A percentile compares a stretch with the other conserved stretches of the same genome.
Evolutionary conservation across 2,329 filamentous ascomycete species (phyloP).

Genomic region (Fusarium robinianum): DNA sequence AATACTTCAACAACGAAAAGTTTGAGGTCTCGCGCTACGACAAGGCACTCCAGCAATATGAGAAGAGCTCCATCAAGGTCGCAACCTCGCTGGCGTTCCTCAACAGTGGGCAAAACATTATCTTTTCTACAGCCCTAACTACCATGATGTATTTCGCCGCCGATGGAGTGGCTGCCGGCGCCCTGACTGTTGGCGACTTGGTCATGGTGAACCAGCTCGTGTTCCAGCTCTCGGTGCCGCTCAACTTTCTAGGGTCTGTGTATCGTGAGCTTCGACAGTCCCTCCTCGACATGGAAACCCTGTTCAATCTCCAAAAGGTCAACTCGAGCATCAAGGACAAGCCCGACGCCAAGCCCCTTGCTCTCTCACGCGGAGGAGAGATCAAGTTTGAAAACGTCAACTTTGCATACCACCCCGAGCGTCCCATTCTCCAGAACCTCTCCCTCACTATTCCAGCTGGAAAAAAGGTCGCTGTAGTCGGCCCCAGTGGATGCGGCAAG

Average conservation of each 20-base stretch:
- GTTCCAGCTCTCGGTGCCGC: slow-evolving; percentile 93
- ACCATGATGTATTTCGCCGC: slow-evolving; percentile 98
- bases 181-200: slow-evolving; percentile 88
- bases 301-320: slow-evolving; percentile 97
- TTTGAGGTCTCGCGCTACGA: slow-evolving; percentile 93
- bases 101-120: slow-evolving; percentile 95
- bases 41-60: slow-evolving; percentile 80
- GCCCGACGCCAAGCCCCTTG: slow-evolving; percentile 72
- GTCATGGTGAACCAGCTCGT: slow-evolving; percentile 99
- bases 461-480: slow-evolving; percentile 94
- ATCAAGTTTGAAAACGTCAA: slow-evolving; percentile 94
- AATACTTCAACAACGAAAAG: slow-evolving; percentile 99
- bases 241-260: slow-evolving; percentile 98
- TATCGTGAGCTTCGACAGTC: slow-evolving; percentile 96
- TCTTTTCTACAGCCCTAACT: slow-evolving; percentile 91
- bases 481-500: slow-evolving; percentile 94
- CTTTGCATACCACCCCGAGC: slow-evolving; percentile 87
- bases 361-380: slow-evolving; percentile 77
- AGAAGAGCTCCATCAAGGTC: slow-evolving; percentile 95
- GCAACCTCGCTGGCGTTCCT: slow-evolving; percentile 90
- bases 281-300: slow-evolving; percentile 95
- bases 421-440: slow-evolving; percentile 84
- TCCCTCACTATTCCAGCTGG: slow-evolving; percentile 90
- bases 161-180: slow-evolving; percentile 80
- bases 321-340: slow-evolving; percentile 84